These are phyloP conservation scores for Neurospora tetrasperma DNA, from an alignment of 495 filamentous ascomycete genomes.

Conservation along the genomic window DNA sequence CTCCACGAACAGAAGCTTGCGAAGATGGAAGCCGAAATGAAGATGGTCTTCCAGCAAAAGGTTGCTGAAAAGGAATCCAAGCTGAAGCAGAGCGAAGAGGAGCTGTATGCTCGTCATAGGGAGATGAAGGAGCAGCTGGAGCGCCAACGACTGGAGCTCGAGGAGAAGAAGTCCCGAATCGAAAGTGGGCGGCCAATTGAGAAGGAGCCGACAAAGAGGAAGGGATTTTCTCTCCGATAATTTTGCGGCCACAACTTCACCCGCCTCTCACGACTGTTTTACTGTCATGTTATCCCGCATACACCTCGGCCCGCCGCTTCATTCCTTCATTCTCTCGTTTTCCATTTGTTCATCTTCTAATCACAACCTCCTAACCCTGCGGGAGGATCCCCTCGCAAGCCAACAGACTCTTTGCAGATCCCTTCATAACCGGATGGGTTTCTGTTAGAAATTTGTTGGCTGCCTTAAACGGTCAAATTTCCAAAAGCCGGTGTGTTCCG, in stretches of 20 bases:
- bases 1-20: conserved; percentile 98
- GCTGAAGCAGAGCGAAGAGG: conserved; percentile 96
- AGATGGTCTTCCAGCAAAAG: conserved; percentile 99
- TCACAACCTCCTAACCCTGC: conserved; percentile 37
- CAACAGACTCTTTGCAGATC: conserved; percentile 9
- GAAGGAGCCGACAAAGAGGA: conserved; percentile 88
- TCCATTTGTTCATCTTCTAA: conserved; percentile 40
- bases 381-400: conserved; percentile 20
- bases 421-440: background rate
- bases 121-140: conserved; percentile 99
- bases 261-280: conserved; percentile 31
- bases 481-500: conserved; percentile 16
- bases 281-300: conserved; percentile 35
- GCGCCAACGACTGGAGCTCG: conserved; percentile 81
- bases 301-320: conserved; percentile 39
- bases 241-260: conserved; percentile 13
- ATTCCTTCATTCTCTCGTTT: conserved; percentile 25
- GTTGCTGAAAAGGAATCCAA: conserved; percentile 99
- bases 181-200: conserved; percentile 92
- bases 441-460: conserved; percentile 12
- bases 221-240: conserved; percentile 98
- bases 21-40: conserved; percentile 99
- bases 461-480: conserved; percentile 15
- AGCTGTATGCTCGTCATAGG: conserved; percentile 91
- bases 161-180: conserved; percentile 91